Percentiles rank a stretch among this genome's conserved stretches.
phyloP scores from a whole-genome alignment of 768 basidiomycete species.

The Collybia mongolica region DNA sequence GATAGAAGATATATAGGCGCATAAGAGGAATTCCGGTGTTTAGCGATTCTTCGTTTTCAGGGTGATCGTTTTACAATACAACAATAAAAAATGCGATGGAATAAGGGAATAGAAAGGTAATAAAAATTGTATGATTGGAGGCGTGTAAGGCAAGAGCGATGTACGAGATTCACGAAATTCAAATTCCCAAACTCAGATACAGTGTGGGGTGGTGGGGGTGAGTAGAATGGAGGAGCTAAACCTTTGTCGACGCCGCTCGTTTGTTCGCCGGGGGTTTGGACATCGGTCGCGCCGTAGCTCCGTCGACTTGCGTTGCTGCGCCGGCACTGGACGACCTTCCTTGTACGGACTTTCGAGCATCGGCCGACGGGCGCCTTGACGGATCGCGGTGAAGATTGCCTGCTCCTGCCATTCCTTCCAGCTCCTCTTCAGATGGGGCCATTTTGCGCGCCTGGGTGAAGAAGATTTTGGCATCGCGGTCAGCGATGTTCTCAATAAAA shows the following conservation, averaged over 20 bases:
- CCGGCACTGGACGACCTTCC: conserved; percentile 11
- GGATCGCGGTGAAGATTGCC: conserved; percentile 5
- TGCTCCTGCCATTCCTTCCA: not conserved
- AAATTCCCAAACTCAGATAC: not conserved
- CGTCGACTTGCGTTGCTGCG: conserved; percentile 3
- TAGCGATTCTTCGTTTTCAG: too few species aligned
- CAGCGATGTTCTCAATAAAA: conserved; percentile 83
- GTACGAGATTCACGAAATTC: too few species aligned
- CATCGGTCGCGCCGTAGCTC: not conserved
- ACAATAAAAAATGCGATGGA: too few species aligned
- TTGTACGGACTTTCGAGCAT: conserved; percentile 1
- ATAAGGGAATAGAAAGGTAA: too few species aligned
- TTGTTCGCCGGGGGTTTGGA: conserved; percentile 9
- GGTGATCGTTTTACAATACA: too few species aligned
- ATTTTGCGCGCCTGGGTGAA: conserved; percentile 83
- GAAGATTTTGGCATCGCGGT: conserved; percentile 80
- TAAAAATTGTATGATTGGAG: too few species aligned
- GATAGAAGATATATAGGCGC: too few species aligned
- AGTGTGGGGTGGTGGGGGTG: not conserved
- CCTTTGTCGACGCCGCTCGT: conserved; percentile 10
- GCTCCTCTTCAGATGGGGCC: conserved; percentile 7
- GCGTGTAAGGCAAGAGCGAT: too few species aligned
- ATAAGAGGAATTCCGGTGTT: too few species aligned
- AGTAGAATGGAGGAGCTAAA: not conserved
- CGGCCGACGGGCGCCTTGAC: conserved; percentile 6